These are phyloP conservation scores for Echeveria elegans DNA, from an alignment of 164 flowering plant genomes.

Conservation along the genomic window DNA sequence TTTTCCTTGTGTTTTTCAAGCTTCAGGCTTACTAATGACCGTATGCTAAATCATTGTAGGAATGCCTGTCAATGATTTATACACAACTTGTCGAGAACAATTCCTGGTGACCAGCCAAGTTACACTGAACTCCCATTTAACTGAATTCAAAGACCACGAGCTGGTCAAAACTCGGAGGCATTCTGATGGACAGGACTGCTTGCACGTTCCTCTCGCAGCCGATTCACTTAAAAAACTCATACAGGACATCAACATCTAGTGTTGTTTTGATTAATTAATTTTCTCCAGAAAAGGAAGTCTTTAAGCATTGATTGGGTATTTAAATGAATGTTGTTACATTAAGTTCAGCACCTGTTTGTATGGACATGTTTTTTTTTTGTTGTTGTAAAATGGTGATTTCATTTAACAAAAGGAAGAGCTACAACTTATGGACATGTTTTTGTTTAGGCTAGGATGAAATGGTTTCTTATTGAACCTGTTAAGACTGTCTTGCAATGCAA, in stretches of 20 bases:
- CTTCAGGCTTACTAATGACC: not conserved
- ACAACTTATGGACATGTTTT: no score
- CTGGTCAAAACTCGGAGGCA: slow-evolving; percentile 70
- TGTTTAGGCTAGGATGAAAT: no score
- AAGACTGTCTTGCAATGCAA: not conserved
- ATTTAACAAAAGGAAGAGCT: no score
- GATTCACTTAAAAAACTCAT: slow-evolving; percentile 70
- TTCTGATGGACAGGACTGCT: slow-evolving; percentile 84
- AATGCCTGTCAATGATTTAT: slow-evolving; percentile 52
- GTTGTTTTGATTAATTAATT: no score
- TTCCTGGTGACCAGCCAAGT: slow-evolving; percentile 62
- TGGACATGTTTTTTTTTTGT: not conserved
- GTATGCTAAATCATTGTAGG: slow-evolving; percentile 31
- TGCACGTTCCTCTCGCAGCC: slow-evolving; percentile 67
- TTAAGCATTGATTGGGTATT: not conserved
- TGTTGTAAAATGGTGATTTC: no score
- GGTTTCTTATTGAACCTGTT: not conserved
- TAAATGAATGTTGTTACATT: not conserved
- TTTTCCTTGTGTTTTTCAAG: not conserved
- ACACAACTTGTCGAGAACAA: slow-evolving; percentile 63
- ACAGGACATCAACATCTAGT: slow-evolving; percentile 19
- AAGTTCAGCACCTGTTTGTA: not conserved
- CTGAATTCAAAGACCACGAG: slow-evolving; percentile 94
- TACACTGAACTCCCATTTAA: slow-evolving; percentile 80
- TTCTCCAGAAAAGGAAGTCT: no score